phyloP scores from a whole-genome alignment of 768 basidiomycete genomes.

The Hygrocybe punicea region DNA sequence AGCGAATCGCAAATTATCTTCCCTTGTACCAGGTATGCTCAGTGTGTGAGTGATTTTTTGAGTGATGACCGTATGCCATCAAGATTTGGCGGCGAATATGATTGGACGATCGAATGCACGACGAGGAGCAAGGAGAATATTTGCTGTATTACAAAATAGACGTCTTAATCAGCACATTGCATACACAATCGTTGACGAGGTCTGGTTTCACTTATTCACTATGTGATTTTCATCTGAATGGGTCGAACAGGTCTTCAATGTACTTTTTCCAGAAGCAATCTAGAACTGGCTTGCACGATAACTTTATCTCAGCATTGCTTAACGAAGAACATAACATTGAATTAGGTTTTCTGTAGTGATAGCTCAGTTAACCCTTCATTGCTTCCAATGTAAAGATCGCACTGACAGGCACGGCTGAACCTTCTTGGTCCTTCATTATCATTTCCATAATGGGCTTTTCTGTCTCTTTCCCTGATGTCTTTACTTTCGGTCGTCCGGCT shows the following conservation, averaged over 20 bases:
- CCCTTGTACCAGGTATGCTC: constrained; percentile 79
- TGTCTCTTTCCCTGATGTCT: constrained; percentile 8
- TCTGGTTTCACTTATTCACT: constrained; percentile 33
- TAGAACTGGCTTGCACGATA: constrained; percentile 9
- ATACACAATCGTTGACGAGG: constrained; percentile 88
- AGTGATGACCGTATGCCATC: not conserved
- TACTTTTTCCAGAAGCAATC: constrained; percentile 55
- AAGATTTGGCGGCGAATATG: constrained; percentile 95
- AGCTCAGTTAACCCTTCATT: too few species aligned
- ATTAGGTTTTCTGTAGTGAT: too few species aligned
- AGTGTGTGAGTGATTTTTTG: not conserved
- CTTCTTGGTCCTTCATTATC: not conserved
- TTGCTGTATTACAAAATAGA: constrained; percentile 89
- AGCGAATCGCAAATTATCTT: constrained; percentile 85
- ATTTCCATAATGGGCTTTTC: constrained; percentile 6
- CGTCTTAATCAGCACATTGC: constrained; percentile 92
- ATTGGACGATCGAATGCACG: constrained; percentile 96
- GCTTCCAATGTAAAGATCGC: too few species aligned
- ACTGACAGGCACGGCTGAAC: not conserved
- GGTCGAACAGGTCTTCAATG: constrained; percentile 47
- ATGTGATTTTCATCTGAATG: not conserved
- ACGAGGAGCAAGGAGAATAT: constrained; percentile 86
- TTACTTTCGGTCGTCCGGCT: constrained; percentile 42
- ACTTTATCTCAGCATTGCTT: not conserved
- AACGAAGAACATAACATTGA: too few species aligned